Conservation (phyloP, 1,284 basidiomycete species). For the Trichosporon sp. region DNA sequence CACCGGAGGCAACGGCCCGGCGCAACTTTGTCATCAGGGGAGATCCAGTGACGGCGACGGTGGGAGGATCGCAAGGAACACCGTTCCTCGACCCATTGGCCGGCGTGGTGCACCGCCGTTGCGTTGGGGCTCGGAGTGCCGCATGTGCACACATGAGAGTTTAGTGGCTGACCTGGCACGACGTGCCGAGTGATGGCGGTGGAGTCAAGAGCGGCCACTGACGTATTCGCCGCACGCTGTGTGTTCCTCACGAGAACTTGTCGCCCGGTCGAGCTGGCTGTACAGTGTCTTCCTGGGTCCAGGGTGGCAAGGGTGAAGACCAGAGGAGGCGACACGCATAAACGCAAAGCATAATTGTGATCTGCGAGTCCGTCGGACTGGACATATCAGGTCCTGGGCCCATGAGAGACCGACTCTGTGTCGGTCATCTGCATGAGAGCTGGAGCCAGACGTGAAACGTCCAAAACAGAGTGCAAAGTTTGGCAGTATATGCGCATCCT, state of each 20-base stretch:
- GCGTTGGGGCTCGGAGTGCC: not conserved
- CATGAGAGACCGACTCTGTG: not conserved
- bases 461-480: slow-evolving; percentile 1
- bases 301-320: not conserved
- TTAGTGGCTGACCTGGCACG: not conserved
- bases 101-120: not conserved
- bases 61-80: not conserved
- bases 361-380: not conserved
- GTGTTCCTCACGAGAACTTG: not conserved
- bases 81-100: not conserved
- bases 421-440: not conserved
- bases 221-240: not conserved
- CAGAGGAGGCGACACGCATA: not conserved
- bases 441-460: not conserved
- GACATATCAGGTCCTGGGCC: slow-evolving; percentile 3
- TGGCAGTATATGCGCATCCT: not conserved
- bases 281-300: too few relatives aligned
- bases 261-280: not conserved
- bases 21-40: too few relatives aligned
- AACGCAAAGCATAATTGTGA: slow-evolving; percentile 5
- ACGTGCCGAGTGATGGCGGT: not conserved
- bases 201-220: not conserved
- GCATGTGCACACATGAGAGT: not conserved
- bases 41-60: too few relatives aligned
- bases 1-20: not conserved